Percentiles rank a stretch among this genome's conserved stretches.
phyloP scores from a whole-genome alignment of 108 stramenopile genomes.

The Fragilaria crotonensis region DNA sequence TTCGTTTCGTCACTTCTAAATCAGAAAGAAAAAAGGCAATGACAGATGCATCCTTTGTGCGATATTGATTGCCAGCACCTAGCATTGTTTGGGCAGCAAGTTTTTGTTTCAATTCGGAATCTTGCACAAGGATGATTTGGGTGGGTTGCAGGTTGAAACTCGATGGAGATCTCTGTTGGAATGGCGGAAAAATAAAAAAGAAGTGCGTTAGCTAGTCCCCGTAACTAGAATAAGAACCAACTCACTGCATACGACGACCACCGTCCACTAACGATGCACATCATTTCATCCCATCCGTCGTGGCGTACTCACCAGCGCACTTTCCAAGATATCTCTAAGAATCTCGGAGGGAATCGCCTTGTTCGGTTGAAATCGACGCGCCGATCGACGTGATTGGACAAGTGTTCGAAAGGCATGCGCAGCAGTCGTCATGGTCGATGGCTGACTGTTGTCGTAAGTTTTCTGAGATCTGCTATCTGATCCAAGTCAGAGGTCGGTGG shows the following conservation, averaged over 20 bases:
- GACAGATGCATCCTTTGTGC: conserved; percentile 54
- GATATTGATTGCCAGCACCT: conserved; percentile 68
- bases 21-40: conserved; percentile 73
- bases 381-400: conserved; percentile 41
- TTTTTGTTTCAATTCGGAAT: conserved; percentile 31
- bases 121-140: conserved; percentile 64
- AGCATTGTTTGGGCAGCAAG: conserved; percentile 65
- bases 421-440: background rate
- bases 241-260: background rate
- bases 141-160: conserved; percentile 84
- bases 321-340: conserved; percentile 47
- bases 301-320: conserved; percentile 43
- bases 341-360: conserved; percentile 31
- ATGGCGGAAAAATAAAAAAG: conserved; percentile 2
- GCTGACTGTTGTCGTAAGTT: too few relatives aligned
- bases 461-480: too few relatives aligned
- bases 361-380: conserved; percentile 57
- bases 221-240: background rate
- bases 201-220: background rate
- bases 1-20: conserved; percentile 59
- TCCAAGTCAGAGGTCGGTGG: too few relatives aligned
- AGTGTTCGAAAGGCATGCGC: conserved; percentile 56
- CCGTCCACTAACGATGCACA: background rate
- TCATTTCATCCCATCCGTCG: too few relatives aligned
- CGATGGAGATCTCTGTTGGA: conserved; percentile 60